A percentile compares a stretch with the other conserved stretches of the same genome.
phyloP scores from a whole-genome alignment of 768 basidiomycete genomes.

The Auriculariales sp. region DNA sequence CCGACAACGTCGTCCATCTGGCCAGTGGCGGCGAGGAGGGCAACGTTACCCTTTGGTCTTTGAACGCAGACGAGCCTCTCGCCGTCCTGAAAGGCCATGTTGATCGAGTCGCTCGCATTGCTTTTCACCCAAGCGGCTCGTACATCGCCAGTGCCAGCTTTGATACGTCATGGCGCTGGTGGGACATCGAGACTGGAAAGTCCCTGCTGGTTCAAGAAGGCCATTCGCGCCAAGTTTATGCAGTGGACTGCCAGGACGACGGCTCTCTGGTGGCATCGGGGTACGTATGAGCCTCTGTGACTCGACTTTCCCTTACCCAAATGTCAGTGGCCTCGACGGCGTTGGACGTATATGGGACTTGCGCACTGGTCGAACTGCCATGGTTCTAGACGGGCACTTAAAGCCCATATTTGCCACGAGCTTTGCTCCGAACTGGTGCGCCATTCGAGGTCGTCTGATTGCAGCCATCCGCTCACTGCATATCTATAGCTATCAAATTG shows the following conservation, averaged over 20 bases:
- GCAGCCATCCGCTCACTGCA: neutral
- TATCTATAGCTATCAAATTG: slow-evolving; percentile 75
- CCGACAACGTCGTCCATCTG: slow-evolving; percentile 56
- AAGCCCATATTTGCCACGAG: slow-evolving; percentile 81
- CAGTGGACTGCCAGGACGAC: slow-evolving; percentile 92
- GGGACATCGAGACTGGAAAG: slow-evolving; percentile 75
- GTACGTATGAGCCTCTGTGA: slow-evolving; percentile 27
- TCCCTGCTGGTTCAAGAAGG: slow-evolving; percentile 89
- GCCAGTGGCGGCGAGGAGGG: slow-evolving; percentile 86
- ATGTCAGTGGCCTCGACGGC: slow-evolving; percentile 75
- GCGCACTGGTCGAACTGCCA: slow-evolving; percentile 86
- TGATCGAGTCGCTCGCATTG: slow-evolving; percentile 82
- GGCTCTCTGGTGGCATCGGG: slow-evolving; percentile 88
- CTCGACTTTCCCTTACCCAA: neutral
- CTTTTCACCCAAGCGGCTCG: slow-evolving; percentile 90
- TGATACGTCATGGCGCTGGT: slow-evolving; percentile 93
- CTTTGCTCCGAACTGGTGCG: slow-evolving; percentile 93
- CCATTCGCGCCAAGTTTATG: slow-evolving; percentile 92
- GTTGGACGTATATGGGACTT: slow-evolving; percentile 97
- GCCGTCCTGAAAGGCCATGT: slow-evolving; percentile 78
- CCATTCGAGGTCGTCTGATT: slow-evolving; percentile 8
- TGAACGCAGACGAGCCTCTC: slow-evolving; percentile 77
- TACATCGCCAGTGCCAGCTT: slow-evolving; percentile 93
- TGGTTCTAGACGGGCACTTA: slow-evolving; percentile 96
- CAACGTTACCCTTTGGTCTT: slow-evolving; percentile 76